Conservation (phyloP, 768 basidiomycete genomes). For the Suillus americanus region DNA sequence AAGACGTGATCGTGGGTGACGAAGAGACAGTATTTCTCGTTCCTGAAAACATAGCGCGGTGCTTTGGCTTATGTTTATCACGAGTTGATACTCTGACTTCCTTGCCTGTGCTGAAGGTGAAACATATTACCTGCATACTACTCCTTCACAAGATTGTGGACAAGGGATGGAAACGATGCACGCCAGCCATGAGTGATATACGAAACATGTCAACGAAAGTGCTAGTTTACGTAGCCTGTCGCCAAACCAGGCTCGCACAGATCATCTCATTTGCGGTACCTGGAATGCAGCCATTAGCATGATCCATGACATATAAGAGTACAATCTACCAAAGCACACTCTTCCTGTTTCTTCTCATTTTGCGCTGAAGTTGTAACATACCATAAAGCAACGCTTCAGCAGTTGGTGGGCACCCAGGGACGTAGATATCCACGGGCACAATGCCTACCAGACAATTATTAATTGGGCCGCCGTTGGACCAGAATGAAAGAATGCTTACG, state of each 20-base stretch:
- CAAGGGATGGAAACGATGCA: neutral
- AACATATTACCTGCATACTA: neutral
- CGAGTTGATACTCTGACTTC: neutral
- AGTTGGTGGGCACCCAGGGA: constrained; percentile 91
- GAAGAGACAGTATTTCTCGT: neutral
- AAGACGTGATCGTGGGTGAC: neutral
- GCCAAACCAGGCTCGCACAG: constrained; percentile 9
- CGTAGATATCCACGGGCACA: constrained; percentile 98
- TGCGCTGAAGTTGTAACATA: constrained; percentile 94
- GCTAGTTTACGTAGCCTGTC: constrained; percentile 27
- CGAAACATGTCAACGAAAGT: neutral
- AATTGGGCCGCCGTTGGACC: neutral
- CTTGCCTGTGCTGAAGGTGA: neutral
- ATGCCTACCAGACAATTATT: constrained; percentile 55
- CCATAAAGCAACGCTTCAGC: constrained; percentile 98
- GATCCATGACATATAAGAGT: neutral
- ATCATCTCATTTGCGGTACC: constrained; percentile 55
- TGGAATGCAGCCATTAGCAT: constrained; percentile 15
- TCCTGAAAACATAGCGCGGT: neutral
- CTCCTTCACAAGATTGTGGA: neutral
- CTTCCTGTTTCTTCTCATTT: constrained; percentile 89
- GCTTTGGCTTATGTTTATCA: neutral
- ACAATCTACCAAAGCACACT: constrained; percentile 75
- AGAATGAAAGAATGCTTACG: constrained; percentile 49
- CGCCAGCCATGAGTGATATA: neutral